phyloP scores from a whole-genome alignment of 148 eudicot genomes.

The Rhododendron ferrugineum region DNA sequence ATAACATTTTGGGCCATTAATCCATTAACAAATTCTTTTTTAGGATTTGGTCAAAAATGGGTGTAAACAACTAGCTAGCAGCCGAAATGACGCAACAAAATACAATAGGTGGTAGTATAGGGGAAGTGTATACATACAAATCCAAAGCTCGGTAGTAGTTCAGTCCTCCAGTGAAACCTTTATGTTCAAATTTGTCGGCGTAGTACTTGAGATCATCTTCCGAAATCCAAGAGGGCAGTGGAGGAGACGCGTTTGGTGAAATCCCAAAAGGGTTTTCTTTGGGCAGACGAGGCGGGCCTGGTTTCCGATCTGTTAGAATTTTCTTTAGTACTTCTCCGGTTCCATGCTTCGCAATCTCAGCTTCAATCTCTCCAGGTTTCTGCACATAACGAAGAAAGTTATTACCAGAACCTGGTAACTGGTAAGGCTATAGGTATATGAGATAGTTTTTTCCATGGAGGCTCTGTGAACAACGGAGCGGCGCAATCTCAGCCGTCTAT shows the following conservation, averaged over 20 bases:
- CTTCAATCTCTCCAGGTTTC: slow-evolving; percentile 69
- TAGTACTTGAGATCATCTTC: slow-evolving; percentile 62
- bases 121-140: slow-evolving; percentile 23
- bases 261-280: slow-evolving; percentile 56
- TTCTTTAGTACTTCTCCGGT: slow-evolving; percentile 54
- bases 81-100: not conserved
- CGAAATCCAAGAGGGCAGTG: slow-evolving; percentile 57
- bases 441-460: no score
- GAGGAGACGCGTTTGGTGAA: slow-evolving; percentile 1
- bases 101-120: not conserved
- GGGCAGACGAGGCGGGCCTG: slow-evolving; percentile 57
- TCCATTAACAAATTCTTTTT: no score
- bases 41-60: no score
- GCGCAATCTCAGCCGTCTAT: no score
- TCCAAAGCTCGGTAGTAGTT: slow-evolving; percentile 68
- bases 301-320: slow-evolving; percentile 44
- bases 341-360: slow-evolving; percentile 45
- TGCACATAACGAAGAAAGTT: slow-evolving; percentile 5
- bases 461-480: no score
- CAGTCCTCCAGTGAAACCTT: slow-evolving; percentile 69
- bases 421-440: not conserved
- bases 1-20: no score
- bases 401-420: not conserved
- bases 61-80: not conserved
- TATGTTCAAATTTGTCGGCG: slow-evolving; percentile 33